Evolutionary conservation across 2,329 filamentous ascomycete species (phyloP).

Genomic region (Phaeosphaeria sp.): DNA sequence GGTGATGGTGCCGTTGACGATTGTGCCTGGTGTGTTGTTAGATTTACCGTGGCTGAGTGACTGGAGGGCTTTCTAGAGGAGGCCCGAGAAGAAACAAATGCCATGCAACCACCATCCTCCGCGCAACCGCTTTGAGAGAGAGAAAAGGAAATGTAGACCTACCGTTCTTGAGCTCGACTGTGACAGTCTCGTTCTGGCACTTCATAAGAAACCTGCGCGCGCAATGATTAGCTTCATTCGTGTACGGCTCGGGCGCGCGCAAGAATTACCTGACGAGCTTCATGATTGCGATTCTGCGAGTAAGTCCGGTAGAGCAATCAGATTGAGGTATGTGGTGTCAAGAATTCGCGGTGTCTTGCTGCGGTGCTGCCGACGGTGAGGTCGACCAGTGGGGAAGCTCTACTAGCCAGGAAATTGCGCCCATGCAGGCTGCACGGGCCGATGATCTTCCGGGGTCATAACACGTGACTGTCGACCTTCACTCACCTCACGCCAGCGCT

Average conservation of each 20-base stretch:
- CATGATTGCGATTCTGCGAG: slow-evolving; percentile 28
- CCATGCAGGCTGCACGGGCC: slow-evolving; percentile 25
- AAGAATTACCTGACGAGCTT: slow-evolving; percentile 45
- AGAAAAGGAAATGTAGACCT: slow-evolving; percentile 30
- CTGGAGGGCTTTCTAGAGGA: not conserved
- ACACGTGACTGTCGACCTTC: slow-evolving; percentile 13
- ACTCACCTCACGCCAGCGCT: not conserved
- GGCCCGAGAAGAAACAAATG: not conserved
- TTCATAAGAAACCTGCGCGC: slow-evolving; percentile 91
- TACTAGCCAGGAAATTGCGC: slow-evolving; percentile 29
- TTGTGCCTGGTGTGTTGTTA: slow-evolving; percentile 70
- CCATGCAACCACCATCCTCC: not conserved
- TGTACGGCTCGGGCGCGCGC: not conserved
- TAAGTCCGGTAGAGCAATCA: not conserved
- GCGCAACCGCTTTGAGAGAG: not conserved
- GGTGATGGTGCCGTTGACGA: slow-evolving; percentile 95
- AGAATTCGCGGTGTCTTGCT: not conserved
- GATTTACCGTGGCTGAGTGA: not conserved
- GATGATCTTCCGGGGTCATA: slow-evolving; percentile 13
- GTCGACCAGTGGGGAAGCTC: slow-evolving; percentile 30
- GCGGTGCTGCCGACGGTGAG: slow-evolving; percentile 21
- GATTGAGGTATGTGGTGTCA: not conserved
- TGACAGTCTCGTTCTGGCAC: slow-evolving; percentile 98
- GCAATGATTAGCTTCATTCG: slow-evolving; percentile 26
- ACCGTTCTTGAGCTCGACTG: slow-evolving; percentile 99